Base-by-base conservation (phyloP, 192 early-diverging fungal species). In the Lunasporangiospora selenospora region DNA sequence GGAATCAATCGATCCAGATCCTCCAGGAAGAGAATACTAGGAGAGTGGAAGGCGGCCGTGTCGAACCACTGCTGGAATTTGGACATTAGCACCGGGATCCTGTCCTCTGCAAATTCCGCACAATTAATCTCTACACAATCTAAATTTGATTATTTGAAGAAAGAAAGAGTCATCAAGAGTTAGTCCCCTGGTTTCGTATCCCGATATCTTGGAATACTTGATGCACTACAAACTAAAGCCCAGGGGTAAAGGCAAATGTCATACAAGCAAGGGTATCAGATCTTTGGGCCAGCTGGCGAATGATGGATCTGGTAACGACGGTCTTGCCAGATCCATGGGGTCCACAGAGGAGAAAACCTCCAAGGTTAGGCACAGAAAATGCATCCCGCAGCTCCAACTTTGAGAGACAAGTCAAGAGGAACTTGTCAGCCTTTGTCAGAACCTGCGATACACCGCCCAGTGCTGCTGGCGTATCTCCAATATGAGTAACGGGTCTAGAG, bases 281-380 rank as follows among this genome's bases (percentile, higher is more conserved):
- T 37, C 85, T 73, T 26, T 64, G 41, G 1, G 64, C 57, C 21
- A 85, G 62, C 21, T 59, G 56, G 42, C 67, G 51, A 19, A 82
- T 62, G 18, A 93, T 47, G 10, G 80, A 69, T n/a, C 81, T 69
- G 15, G 80, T 80, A 16, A 91, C 78, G 36, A 82, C 84, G 15
- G 90, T 85, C 47, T 93, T 93, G n/a, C 91, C 91, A 4, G 89
- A 83, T 31, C 91, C 91, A 60, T 86, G 90, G 9, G 87, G 75
- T 10, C 91, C 91, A 42, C 86, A 85, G 11, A 92, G 40, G 21
- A 93, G 65, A 21, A 90, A 63, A n/a, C 91, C 89, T 4, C 81
- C 82, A 3, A 83, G 57, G 18, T 39, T 70, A 50, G 61, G 31
- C 23, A 61, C 77, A 5, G 64, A 36, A 23, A 83, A 49, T 2